Conservation (phyloP, 768 basidiomycete genomes). For the Lentinula boryana region DNA sequence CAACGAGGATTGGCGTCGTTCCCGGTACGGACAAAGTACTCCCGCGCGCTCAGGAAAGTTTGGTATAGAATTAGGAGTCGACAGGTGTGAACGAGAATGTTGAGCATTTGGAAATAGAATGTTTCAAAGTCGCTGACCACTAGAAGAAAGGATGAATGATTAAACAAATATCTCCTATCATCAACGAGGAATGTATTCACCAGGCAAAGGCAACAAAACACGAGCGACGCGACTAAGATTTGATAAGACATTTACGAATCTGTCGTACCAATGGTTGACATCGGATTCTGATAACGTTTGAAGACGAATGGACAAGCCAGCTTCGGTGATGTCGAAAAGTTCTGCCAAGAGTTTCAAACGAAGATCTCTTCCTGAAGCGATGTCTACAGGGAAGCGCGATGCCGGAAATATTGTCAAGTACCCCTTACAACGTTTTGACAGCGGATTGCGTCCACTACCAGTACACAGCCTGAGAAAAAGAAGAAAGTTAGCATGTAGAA, state of each 20-base stretch:
- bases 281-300: slow-evolving; percentile 14
- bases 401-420: slow-evolving; percentile 21
- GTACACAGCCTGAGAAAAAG: slow-evolving; percentile 24
- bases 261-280: slow-evolving; percentile 14
- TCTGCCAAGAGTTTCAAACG: slow-evolving; percentile 27
- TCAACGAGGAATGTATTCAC: slow-evolving; percentile 3
- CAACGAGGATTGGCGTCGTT: not conserved
- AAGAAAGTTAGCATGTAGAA: not conserved
- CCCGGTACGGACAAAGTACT: not conserved
- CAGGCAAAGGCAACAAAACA: slow-evolving; percentile 6
- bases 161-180: not conserved
- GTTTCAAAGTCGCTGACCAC: slow-evolving; percentile 6
- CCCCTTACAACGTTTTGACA: slow-evolving; percentile 21
- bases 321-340: slow-evolving; percentile 21
- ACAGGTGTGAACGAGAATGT: slow-evolving; percentile 2
- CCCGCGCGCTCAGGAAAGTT: not conserved
- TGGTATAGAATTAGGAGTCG: slow-evolving; percentile 4
- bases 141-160: not conserved
- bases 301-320: slow-evolving; percentile 21
- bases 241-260: slow-evolving; percentile 10
- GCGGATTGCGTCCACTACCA: slow-evolving; percentile 29
- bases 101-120: slow-evolving; percentile 7
- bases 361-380: slow-evolving; percentile 21
- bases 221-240: slow-evolving; percentile 18
- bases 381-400: slow-evolving; percentile 17